Conservation (phyloP, 2,329 filamentous ascomycete genomes). For the Ilyonectria robusta region DNA sequence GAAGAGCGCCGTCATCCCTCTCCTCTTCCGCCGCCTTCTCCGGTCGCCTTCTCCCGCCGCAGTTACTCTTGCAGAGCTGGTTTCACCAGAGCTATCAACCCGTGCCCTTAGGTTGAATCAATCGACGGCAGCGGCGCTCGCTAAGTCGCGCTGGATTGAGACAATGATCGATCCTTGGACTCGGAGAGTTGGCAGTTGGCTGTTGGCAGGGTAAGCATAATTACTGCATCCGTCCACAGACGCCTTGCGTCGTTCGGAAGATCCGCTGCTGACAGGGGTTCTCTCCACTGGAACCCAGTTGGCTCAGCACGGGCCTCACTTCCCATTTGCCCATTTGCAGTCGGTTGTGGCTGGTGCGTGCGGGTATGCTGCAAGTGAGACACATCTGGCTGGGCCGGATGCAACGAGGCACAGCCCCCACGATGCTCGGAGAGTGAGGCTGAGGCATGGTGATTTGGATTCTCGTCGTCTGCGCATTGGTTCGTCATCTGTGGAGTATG, state of each 20-base stretch:
- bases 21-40: not conserved
- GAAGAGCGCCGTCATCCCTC: not conserved
- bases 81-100: not conserved
- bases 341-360: conserved; percentile 18
- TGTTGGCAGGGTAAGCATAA: conserved; percentile 17
- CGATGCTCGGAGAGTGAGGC: not conserved
- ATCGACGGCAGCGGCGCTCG: conserved; percentile 18
- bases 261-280: conserved; percentile 24
- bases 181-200: conserved; percentile 3
- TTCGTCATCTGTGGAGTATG: not conserved
- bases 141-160: conserved; percentile 2
- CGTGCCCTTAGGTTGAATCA: not conserved
- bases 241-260: conserved; percentile 11
- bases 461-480: not conserved
- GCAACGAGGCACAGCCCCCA: not conserved
- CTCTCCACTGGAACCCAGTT: conserved; percentile 14
- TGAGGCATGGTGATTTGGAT: not conserved
- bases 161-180: not conserved
- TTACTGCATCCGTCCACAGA: conserved; percentile 21
- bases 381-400: not conserved
- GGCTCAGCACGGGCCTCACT: not conserved
- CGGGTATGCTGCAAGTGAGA: not conserved
- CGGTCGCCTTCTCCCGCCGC: not conserved
- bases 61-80: not conserved
- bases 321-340: not conserved